A percentile compares a stretch with the other conserved stretches of the same genome.
Evolutionary conservation across 805 yeast genomes (phyloP).

Genomic region (Ogataea polymorpha): DNA sequence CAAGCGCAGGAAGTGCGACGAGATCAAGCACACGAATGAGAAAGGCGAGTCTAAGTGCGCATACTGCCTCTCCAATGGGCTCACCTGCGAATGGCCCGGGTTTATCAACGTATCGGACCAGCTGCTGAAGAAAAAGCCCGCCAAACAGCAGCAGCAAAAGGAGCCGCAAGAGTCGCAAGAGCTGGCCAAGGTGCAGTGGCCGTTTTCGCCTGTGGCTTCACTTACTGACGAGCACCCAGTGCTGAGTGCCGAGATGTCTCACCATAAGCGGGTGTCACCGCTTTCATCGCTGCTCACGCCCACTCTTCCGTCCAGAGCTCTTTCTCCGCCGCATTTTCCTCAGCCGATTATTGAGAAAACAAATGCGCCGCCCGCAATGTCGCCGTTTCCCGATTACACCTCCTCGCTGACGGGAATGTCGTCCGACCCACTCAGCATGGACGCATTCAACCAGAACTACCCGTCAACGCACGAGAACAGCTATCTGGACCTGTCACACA

Average conservation of each 20-base stretch:
- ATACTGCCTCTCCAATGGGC: conserved; percentile 11
- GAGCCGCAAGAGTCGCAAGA: background rate
- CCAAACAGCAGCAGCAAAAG: background rate
- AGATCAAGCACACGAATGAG: conserved; percentile 18
- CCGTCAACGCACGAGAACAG: conserved; percentile 9
- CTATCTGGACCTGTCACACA: conserved; percentile 30
- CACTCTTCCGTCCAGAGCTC: background rate
- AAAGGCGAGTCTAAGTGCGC: conserved; percentile 17
- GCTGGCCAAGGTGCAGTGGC: conserved; percentile 2
- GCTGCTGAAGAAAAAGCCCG: background rate
- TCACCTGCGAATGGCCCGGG: conserved; percentile 19
- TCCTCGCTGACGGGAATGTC: conserved; percentile 9
- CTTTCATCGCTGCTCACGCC: conserved; percentile 1
- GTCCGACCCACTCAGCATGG: conserved; percentile 16
- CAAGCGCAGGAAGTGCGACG: conserved; percentile 52
- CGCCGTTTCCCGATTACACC: conserved; percentile 7
- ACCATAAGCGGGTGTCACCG: background rate
- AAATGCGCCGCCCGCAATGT: background rate
- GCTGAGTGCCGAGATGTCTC: background rate
- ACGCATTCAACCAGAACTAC: conserved; percentile 12
- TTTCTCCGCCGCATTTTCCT: background rate
- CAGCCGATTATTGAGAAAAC: background rate
- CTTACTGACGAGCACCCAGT: background rate
- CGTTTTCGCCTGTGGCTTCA: conserved; percentile 2
- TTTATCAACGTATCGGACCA: conserved; percentile 10